Evolutionary conservation across 192 early-diverging fungal genomes (phyloP).

Genomic region (Backusella mclennaniae): DNA sequence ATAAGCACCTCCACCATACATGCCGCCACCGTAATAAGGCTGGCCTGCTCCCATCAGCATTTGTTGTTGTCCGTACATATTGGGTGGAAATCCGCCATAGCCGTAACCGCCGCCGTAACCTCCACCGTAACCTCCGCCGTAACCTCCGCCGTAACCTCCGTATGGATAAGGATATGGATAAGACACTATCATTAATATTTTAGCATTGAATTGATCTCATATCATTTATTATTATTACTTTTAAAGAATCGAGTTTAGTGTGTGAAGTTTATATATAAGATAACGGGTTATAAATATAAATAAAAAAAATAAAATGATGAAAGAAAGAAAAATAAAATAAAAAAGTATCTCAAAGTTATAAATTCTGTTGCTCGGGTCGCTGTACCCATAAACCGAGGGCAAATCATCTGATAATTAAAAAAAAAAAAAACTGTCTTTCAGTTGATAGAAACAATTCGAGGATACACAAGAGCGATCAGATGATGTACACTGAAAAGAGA

Average conservation of each 20-base stretch:
- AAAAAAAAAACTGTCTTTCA: background rate
- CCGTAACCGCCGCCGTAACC: background rate
- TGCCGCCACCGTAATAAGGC: background rate
- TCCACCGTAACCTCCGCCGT: background rate
- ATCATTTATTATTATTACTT: background rate
- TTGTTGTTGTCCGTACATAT: conserved; percentile 10
- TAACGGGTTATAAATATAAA: background rate
- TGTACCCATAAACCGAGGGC: background rate
- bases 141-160: background rate
- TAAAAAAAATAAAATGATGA: background rate
- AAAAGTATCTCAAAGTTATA: background rate
- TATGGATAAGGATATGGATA: conserved; percentile 9
- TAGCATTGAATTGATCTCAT: background rate
- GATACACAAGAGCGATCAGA: background rate
- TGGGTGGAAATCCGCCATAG: background rate
- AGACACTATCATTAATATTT: background rate
- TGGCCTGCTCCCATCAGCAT: background rate
- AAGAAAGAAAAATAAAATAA: background rate
- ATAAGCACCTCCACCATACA: background rate
- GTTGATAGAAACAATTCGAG: background rate
- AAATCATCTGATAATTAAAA: background rate
- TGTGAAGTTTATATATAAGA: background rate
- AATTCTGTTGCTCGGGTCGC: background rate
- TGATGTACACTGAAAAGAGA: background rate
- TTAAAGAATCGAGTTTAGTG: background rate